Evolutionary conservation across 768 basidiomycete species (phyloP).

Genomic region (Amanita fuliginea): DNA sequence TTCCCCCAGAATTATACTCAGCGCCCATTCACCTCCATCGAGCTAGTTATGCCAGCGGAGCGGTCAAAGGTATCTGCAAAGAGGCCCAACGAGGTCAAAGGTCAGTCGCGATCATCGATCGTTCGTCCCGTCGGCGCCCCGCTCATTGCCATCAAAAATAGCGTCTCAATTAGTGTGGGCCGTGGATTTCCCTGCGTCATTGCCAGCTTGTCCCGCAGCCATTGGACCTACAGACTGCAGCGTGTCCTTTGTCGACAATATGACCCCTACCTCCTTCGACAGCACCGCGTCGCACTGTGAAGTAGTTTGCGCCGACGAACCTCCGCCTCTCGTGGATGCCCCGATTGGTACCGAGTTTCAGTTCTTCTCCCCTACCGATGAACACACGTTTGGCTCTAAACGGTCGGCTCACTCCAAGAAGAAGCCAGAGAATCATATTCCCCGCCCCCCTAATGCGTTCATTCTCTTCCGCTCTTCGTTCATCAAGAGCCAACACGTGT

Average conservation of each 20-base stretch:
- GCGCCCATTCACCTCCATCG: not conserved
- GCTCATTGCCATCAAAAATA: slow-evolving; percentile 4
- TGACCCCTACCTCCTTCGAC: slow-evolving; percentile 48
- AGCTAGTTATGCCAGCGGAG: slow-evolving; percentile 4
- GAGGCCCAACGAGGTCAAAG: slow-evolving; percentile 2
- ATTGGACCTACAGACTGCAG: slow-evolving; percentile 4
- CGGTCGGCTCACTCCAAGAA: slow-evolving; percentile 44
- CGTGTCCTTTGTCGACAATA: slow-evolving; percentile 45
- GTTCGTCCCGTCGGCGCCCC: not conserved
- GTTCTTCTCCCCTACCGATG: slow-evolving; percentile 39
- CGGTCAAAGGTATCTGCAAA: slow-evolving; percentile 2
- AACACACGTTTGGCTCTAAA: slow-evolving; percentile 17
- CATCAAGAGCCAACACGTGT: slow-evolving; percentile 66
- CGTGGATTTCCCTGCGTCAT: slow-evolving; percentile 4
- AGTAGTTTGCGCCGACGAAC: slow-evolving; percentile 19
- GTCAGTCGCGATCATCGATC: not conserved
- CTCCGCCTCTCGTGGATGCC: slow-evolving; percentile 24
- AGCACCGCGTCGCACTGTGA: not conserved
- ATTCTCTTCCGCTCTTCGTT: slow-evolving; percentile 77
- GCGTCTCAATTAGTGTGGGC: slow-evolving; percentile 7
- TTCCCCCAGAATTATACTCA: not conserved
- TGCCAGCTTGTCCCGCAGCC: not conserved
- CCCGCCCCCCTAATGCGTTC: slow-evolving; percentile 76
- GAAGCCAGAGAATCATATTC: slow-evolving; percentile 60
- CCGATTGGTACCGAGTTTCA: slow-evolving; percentile 23